Evolutionary conservation across 441 rosid species (phyloP), one percentile per base, ranked within the genome.

Genomic region (Aquilaria agallochum): DNA sequence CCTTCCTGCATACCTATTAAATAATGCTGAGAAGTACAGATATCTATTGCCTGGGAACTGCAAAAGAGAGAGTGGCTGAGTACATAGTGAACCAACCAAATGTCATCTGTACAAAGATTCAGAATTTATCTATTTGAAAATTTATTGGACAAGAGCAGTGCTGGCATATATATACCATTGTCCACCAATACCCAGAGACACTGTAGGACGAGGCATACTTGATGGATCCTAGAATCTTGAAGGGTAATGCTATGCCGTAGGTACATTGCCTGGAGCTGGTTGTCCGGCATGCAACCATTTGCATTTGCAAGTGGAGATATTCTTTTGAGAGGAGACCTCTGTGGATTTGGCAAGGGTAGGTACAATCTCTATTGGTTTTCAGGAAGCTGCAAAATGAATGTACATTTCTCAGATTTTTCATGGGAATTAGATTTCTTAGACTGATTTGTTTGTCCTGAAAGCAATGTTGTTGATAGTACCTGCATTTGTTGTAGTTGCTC

Each of bases 11-110:
- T 76, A 70, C 74, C 67, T 92, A 70, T 72, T 92, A 72, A 77
- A 79, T 56, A 84, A 87, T 31, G 85, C 91, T 0, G 86, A 86
- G 58, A 59, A 80, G 57, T 89, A 84, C 69, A 87, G 72, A 54
- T 92, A 76, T 72, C 83, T 92, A 46, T 81, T 92, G 78, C 98
- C 98, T 0, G 96, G 98, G 34, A 81, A 87, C 65, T 92, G 98
- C 81, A 47, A 30, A 54, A 72, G 98, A 75, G 95, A 87, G 54
- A 69, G 85, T 76, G 80, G 77, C 85, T 89, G 72, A 81, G 67
- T 12, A 54, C 48, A 40, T 44, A 20, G 31, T 9, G 11, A 5
- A 12, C 7, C 34, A 49, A 7, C 42, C 42, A 36, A 36, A 36
- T 5, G 42, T 36, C 42, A 36, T 0, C 42, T 36, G 5, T 36